A percentile compares a stretch with the other conserved stretches of the same genome.
Conservation (phyloP, 768 basidiomycete genomes). For the Terana coerulea region DNA sequence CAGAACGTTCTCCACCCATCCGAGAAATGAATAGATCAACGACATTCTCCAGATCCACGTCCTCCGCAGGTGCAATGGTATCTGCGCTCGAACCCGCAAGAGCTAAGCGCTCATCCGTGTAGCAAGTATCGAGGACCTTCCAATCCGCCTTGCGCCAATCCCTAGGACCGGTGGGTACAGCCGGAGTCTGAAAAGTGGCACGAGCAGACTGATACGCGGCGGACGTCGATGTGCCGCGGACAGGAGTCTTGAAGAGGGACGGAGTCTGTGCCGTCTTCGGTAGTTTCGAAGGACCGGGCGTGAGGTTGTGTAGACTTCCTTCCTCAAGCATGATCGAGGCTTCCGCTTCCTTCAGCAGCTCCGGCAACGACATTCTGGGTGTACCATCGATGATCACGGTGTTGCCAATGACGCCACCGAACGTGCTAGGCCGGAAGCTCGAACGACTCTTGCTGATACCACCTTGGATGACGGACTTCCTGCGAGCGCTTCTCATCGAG, state of each 20-base stretch:
- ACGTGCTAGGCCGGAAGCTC: slow-evolving; percentile 22
- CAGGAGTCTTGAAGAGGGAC: slow-evolving; percentile 8
- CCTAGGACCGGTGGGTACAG: slow-evolving; percentile 14
- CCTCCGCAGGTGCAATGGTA: slow-evolving; percentile 47
- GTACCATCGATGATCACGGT: slow-evolving; percentile 52
- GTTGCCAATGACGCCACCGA: slow-evolving; percentile 44
- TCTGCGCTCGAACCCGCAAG: slow-evolving; percentile 30
- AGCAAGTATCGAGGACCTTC: slow-evolving; percentile 76
- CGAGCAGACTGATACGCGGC: background rate
- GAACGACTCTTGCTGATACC: slow-evolving; percentile 26
- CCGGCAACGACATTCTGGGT: slow-evolving; percentile 48
- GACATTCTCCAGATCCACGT: slow-evolving; percentile 52
- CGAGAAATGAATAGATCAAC: slow-evolving; percentile 50
- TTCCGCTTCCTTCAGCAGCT: slow-evolving; percentile 59
- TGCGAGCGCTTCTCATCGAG: slow-evolving; percentile 24
- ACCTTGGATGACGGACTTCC: slow-evolving; percentile 31
- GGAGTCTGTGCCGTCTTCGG: background rate
- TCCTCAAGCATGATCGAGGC: slow-evolving; percentile 29
- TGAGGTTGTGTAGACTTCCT: slow-evolving; percentile 6
- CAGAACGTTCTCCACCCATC: slow-evolving; percentile 41
- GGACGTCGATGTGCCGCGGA: slow-evolving; percentile 5
- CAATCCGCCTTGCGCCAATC: slow-evolving; percentile 76
- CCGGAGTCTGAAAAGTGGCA: background rate
- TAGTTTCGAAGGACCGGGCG: background rate
- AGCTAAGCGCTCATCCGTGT: slow-evolving; percentile 65